Conservation (phyloP, 1,284 basidiomycete species). For the Ustilago trichophora region DNA sequence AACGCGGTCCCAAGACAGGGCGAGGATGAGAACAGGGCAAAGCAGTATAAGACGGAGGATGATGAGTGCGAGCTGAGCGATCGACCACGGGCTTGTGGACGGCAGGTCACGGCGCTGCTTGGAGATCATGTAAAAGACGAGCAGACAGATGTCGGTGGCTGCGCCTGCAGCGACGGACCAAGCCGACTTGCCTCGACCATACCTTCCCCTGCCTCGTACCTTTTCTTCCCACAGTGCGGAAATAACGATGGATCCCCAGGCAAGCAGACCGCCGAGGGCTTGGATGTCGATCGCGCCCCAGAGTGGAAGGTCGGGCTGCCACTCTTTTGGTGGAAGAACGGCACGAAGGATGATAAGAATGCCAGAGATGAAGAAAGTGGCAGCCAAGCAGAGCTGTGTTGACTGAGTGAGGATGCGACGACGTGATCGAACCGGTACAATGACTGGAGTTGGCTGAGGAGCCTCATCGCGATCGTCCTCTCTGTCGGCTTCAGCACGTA, state of each 20-base stretch:
- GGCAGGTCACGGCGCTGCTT: slow-evolving; percentile 23
- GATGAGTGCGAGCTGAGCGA: slow-evolving; percentile 53
- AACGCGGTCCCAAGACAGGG: slow-evolving; percentile 47
- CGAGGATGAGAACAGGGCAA: slow-evolving; percentile 52
- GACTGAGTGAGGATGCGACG: slow-evolving; percentile 48
- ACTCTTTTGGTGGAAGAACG: slow-evolving; percentile 55
- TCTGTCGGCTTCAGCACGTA: slow-evolving; percentile 21
- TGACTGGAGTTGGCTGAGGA: slow-evolving; percentile 53
- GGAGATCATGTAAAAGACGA: slow-evolving; percentile 45
- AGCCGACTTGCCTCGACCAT: slow-evolving; percentile 52
- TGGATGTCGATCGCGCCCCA: slow-evolving; percentile 57
- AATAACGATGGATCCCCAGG: slow-evolving; percentile 52
- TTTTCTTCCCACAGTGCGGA: slow-evolving; percentile 54
- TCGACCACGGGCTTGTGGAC: slow-evolving; percentile 42
- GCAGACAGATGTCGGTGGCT: slow-evolving; percentile 39
- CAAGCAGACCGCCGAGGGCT: slow-evolving; percentile 53
- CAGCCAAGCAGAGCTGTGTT: slow-evolving; percentile 41
- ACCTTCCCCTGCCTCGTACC: slow-evolving; percentile 45
- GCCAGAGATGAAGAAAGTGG: slow-evolving; percentile 54
- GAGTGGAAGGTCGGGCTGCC: slow-evolving; percentile 51
- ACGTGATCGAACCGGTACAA: slow-evolving; percentile 55
- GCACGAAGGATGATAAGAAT: slow-evolving; percentile 57
- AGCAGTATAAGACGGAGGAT: slow-evolving; percentile 51
- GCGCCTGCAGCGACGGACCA: slow-evolving; percentile 31
- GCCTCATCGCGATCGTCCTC: slow-evolving; percentile 15